A percentile compares a stretch with the other conserved stretches of the same genome.
Conservation (phyloP, 495 filamentous ascomycete species). For the Gamarada debralockiae region DNA sequence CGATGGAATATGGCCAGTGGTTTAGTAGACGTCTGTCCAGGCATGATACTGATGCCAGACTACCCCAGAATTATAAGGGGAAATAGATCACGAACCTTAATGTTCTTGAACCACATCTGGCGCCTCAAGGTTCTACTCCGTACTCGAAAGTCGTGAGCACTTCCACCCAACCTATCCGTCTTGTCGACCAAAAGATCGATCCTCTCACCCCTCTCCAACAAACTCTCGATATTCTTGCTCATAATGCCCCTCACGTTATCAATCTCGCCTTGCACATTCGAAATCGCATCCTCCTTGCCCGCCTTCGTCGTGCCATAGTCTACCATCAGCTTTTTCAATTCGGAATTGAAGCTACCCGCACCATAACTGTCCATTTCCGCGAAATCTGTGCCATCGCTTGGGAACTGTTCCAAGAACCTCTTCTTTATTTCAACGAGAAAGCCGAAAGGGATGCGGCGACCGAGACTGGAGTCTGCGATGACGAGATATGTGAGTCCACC, state of each 20-base stretch:
- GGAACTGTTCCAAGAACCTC: constrained; percentile 75
- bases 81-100: not conserved
- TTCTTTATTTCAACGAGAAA: constrained; percentile 90
- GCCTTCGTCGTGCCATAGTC: constrained; percentile 75
- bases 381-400: constrained; percentile 67
- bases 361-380: constrained; percentile 81
- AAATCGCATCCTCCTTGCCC: constrained; percentile 77
- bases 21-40: too few species aligned
- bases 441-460: constrained; percentile 86
- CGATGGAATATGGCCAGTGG: too few species aligned
- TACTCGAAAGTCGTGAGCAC: constrained; percentile 85
- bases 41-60: too few species aligned
- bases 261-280: constrained; percentile 81
- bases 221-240: constrained; percentile 97
- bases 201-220: constrained; percentile 90
- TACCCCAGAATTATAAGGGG: too few species aligned
- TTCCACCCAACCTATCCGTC: constrained; percentile 85
- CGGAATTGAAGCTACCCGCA: constrained; percentile 76
- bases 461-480: constrained; percentile 70
- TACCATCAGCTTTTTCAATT: constrained; percentile 74
- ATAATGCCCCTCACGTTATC: constrained; percentile 93
- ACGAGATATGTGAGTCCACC: constrained; percentile 84
- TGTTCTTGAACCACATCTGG: constrained; percentile 99
- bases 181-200: constrained; percentile 97
- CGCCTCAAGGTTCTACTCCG: constrained; percentile 78